Evolutionary conservation across 352 stramenopile species (phyloP), one percentile per base, ranked within the genome.

Genomic region (Pythium phragmiticola): DNA sequence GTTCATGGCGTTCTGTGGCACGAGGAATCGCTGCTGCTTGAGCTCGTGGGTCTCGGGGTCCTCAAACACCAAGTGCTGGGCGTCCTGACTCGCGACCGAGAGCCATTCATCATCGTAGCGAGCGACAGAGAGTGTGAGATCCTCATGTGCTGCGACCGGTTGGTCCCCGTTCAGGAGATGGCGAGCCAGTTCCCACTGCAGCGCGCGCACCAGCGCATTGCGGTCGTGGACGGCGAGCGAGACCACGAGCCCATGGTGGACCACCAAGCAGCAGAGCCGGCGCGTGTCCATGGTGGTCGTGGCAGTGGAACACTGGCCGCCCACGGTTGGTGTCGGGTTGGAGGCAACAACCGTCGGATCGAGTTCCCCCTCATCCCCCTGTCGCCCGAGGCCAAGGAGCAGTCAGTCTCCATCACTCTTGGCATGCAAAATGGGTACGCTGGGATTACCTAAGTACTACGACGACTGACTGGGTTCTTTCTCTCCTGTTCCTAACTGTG

Each of bases 251-350:
- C 37, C 49, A 0, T 30, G 9, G 36, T n/a, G 5, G 3, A 66
- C 3, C 11, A 66, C 49, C 4, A 66, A 41, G 33, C 49, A 66
- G 12, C 7, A 12, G 13, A 60, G 28, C 0, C 49, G 50, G 8
- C 59, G 59, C 17, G 59, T 46, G 33, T 66, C 59, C 59, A 60
- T 45, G 23, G 49, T 43, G 3, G 43, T 49, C 17, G 16, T 43
- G 9, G 45, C 5, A n/a, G 7, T 51, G 45, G 11, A 13, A 37
- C 33, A 37, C 33, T 37, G 33, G 33, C 5, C 33, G 33, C 21
- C 21, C 21, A 21, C 21, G 21, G 21, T 21, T 21, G 21, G 21
- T 21, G 21, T 21, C 1, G 21, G 21, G 21, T 1, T 21, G 9
- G 33, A 37, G 9, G 33, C 33, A 37, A 11, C 39, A 45, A 45